phyloP scores from a whole-genome alignment of 176 grass and related monocot genomes.

The Oryza officinalis region DNA sequence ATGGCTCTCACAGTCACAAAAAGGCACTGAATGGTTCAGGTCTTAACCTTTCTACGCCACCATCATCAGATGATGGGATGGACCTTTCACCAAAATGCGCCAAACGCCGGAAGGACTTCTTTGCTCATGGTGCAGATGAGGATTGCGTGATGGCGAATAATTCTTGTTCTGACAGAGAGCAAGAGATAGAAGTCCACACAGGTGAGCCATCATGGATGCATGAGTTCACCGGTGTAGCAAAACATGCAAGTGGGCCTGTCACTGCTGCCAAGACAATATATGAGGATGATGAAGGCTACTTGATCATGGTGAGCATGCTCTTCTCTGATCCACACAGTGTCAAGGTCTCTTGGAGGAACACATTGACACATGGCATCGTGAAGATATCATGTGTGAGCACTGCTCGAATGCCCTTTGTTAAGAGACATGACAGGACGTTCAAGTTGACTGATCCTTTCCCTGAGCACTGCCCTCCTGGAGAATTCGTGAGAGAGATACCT shows the following conservation, averaged over 20 bases:
- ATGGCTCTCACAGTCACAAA: conserved; percentile 53
- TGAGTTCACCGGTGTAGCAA: conserved; percentile 64
- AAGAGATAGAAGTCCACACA: conserved; percentile 58
- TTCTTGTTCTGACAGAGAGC: conserved; percentile 61
- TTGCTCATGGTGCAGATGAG: conserved; percentile 47
- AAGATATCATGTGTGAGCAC: conserved; percentile 78
- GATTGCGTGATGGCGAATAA: conserved; percentile 54
- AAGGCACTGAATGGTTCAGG: conserved; percentile 61
- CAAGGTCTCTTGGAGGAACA: conserved; percentile 77
- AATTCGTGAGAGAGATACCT: conserved; percentile 77
- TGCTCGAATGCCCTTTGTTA: conserved; percentile 50
- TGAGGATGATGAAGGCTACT: conserved; percentile 68
- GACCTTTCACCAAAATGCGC: conserved; percentile 54
- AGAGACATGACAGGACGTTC: conserved; percentile 67
- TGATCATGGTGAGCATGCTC: conserved; percentile 67
- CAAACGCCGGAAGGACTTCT: conserved; percentile 68
- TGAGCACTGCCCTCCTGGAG: conserved; percentile 66
- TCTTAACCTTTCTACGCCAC: conserved; percentile 63
- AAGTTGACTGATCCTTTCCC: conserved; percentile 60
- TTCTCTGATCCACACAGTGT: conserved; percentile 58
- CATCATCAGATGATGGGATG: conserved; percentile 56
- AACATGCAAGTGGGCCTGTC: conserved; percentile 63
- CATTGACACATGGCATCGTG: conserved; percentile 59
- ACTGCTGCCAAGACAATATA: conserved; percentile 78
- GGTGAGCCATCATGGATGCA: conserved; percentile 65